Base-by-base conservation (phyloP, 768 basidiomycete species). In the Tricholomella constricta region DNA sequence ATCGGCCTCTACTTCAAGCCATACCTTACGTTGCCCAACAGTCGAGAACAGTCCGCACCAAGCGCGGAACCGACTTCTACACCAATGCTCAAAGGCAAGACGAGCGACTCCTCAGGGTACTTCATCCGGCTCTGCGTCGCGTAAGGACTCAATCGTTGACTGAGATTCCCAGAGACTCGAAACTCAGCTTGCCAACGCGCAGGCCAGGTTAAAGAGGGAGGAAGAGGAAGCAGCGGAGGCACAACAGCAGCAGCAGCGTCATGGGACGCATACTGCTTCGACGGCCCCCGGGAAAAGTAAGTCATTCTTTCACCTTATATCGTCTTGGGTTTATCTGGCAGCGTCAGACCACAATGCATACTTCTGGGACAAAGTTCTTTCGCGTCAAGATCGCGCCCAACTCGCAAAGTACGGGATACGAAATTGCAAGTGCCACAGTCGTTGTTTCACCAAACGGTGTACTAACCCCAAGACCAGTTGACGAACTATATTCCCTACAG, bases 301-400 rank as follows among this genome's bases (percentile, higher is more conserved):
- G 42, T 43, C n/a, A 9, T n/a, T 8, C 4, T 27, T 27, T 15
- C 20, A 27, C 3, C 6, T 17, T 4, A 8, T 15, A 1, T 3
- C 15, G 15, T 26, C 26, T 5, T 8, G 3, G 42, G 8, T 12
- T 43, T 17, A 43, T 27, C 9, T n/a, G 25, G n/a, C 12, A 7
- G 4, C 17, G 25, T 43, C 15, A 63, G 62, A 62, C 48, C 55
- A 59, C 40, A 57, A 46, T 32, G 37, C 54, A 8, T 63, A 62
- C 27, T 65, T 72, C 41, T 72, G 70, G 64, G 62, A 64, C 22
- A 59, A 63, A 23, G 58, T 70, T 4, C 57, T 72, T 25, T 61
- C 56, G 22, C 42, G 57, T 36, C 57, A 66, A n/a, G 71, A 70
- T 54, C 69, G 65, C 41, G 51, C 52, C 11, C 52, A 58, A 51